A percentile compares a stretch with the other conserved stretches of the same genome.
Conservation (phyloP, 495 filamentous ascomycete genomes). For the Aspergillus conjunctus region DNA sequence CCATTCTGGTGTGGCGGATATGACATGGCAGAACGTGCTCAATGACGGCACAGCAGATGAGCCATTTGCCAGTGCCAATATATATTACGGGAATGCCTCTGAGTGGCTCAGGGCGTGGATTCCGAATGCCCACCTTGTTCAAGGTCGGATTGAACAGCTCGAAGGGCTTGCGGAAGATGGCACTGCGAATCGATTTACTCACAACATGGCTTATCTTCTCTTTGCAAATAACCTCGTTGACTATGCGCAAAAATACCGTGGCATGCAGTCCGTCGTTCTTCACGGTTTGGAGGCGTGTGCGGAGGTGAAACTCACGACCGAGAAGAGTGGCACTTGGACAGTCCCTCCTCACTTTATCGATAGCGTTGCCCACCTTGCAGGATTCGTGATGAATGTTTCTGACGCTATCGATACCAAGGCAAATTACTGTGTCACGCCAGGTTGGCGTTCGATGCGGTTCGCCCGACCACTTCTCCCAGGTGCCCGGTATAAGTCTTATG, state of each 20-base stretch:
- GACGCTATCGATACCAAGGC: conserved; percentile 50
- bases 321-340: conserved; percentile 13
- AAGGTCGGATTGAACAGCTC: conserved; percentile 55
- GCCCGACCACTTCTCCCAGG: conserved; percentile 24
- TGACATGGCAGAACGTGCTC: neutral
- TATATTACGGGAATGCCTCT: conserved; percentile 23
- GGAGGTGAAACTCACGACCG: conserved; percentile 34
- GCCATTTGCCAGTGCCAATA: conserved; percentile 29
- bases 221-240: conserved; percentile 38
- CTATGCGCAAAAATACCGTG: conserved; percentile 39
- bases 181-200: conserved; percentile 27
- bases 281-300: conserved; percentile 43
- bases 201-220: conserved; percentile 25
- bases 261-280: conserved; percentile 42
- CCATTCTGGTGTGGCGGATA: neutral
- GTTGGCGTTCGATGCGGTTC: conserved; percentile 43
- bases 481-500: conserved; percentile 44
- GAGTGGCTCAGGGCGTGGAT: conserved; percentile 26
- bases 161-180: conserved; percentile 26
- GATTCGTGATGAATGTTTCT: conserved; percentile 57
- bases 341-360: conserved; percentile 50
- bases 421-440: conserved; percentile 49
- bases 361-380: conserved; percentile 52
- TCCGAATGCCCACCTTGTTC: conserved; percentile 56
- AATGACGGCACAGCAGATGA: conserved; percentile 21